Evolutionary conservation across 1,284 basidiomycete species (phyloP).

Genomic region (Schizophyllum commune): DNA sequence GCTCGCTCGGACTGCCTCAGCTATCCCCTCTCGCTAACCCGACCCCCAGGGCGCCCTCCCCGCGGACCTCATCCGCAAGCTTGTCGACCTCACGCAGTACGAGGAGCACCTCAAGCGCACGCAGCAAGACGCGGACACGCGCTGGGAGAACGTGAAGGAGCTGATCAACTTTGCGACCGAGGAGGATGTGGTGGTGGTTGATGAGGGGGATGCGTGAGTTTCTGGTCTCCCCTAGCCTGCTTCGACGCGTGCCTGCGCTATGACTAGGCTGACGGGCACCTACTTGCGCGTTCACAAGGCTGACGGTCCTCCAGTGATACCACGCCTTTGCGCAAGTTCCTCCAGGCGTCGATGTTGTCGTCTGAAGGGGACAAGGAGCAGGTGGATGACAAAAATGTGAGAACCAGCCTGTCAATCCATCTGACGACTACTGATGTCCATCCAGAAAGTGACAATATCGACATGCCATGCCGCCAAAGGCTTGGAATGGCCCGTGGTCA

Average conservation of each 20-base stretch:
- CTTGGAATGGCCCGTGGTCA: constrained; percentile 86
- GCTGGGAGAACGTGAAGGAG: constrained; percentile 87
- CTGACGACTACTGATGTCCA: background rate
- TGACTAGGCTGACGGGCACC: too few relatives aligned
- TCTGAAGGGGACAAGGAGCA: constrained; percentile 70
- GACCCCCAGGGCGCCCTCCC: constrained; percentile 48
- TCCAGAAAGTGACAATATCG: constrained; percentile 76
- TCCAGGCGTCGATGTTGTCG: constrained; percentile 81
- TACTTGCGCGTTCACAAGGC: too few relatives aligned
- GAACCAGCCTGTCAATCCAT: constrained; percentile 10
- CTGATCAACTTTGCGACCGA: constrained; percentile 67
- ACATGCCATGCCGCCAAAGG: constrained; percentile 92
- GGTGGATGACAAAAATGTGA: constrained; percentile 49
- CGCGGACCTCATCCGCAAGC: constrained; percentile 53
- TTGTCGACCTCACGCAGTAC: constrained; percentile 60
- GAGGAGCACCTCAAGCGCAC: constrained; percentile 64
- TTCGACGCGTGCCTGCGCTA: constrained; percentile 3
- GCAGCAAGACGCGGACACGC: constrained; percentile 64
- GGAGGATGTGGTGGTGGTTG: constrained; percentile 24
- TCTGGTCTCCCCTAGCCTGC: background rate
- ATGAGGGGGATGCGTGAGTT: background rate
- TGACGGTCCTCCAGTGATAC: too few relatives aligned
- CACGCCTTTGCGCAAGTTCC: constrained; percentile 70
- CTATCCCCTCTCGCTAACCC: too few relatives aligned
- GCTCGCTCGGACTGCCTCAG: background rate